Conservation (phyloP, 2,329 filamentous ascomycete genomes). For the Colletotrichum sp. region DNA sequence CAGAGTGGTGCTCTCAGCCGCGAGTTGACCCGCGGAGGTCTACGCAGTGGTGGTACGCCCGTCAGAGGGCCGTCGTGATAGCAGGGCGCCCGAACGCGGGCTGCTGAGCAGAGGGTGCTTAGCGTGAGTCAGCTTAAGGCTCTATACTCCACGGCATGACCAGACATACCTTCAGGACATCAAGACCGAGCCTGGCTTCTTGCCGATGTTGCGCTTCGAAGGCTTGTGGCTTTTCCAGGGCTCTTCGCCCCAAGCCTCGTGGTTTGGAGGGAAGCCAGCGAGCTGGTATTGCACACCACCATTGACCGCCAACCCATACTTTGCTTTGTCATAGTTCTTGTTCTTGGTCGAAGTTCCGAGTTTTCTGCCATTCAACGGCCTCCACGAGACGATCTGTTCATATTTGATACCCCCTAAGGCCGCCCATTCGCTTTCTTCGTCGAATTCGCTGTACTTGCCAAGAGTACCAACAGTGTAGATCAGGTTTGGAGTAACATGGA, state of each 20-base stretch:
- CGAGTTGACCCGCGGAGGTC: rapidly evolving
- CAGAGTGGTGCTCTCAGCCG: rapidly evolving
- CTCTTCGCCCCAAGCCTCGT: not conserved
- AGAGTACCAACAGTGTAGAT: not conserved
- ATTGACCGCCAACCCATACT: not conserved
- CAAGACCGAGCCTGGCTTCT: not conserved
- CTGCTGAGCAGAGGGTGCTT: rapidly evolving
- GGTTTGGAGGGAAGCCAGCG: not conserved
- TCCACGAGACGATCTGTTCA: not conserved
- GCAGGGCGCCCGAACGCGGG: not conserved
- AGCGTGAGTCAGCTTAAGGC: rapidly evolving
- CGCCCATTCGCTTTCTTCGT: not conserved
- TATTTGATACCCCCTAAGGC: not conserved
- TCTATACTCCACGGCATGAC: not conserved
- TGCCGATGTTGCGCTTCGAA: not conserved
- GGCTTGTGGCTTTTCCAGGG: not conserved
- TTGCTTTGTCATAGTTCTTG: not conserved
- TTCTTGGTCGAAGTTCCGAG: not conserved
- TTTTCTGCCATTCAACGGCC: not conserved
- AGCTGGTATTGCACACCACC: not conserved
- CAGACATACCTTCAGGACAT: not conserved
- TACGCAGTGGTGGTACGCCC: rapidly evolving
- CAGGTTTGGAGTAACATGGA: not conserved
- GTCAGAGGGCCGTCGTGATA: not conserved
- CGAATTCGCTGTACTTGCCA: not conserved